phyloP scores from a whole-genome alignment of 2,329 filamentous ascomycete species.

The Cercospora sesami region DNA sequence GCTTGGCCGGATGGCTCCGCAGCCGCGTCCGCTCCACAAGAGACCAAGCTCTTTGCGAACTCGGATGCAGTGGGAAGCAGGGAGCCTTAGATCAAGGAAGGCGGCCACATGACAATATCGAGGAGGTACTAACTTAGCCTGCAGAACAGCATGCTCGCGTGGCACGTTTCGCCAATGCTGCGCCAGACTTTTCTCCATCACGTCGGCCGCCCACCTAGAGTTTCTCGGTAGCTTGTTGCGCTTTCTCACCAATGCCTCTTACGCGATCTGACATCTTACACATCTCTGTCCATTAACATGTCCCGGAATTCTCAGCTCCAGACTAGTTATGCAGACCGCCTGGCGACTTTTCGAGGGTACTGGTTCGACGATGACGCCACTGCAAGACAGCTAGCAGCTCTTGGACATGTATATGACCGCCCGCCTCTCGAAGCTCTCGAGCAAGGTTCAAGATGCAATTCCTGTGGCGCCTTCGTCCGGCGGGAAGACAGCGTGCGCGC shows the following conservation, averaged over 20 bases:
- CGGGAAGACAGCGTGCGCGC: conserved; percentile 30
- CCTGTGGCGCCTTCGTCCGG: conserved; percentile 34
- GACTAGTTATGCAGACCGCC: conserved; percentile 17
- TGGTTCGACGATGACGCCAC: conserved; percentile 32
- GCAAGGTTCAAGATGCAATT: conserved; percentile 35
- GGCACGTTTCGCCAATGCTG: neutral
- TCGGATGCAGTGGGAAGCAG: neutral
- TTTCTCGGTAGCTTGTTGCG: neutral
- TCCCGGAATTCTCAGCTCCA: conserved; percentile 3
- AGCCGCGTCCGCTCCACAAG: neutral
- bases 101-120: neutral
- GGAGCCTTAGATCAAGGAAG: neutral
- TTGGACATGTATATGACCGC: conserved; percentile 37
- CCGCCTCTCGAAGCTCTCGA: conserved; percentile 36
- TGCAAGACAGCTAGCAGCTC: conserved; percentile 35
- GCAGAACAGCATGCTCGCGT: neutral
- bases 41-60: neutral
- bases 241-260: conserved; percentile 9
- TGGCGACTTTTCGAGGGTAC: conserved; percentile 28
- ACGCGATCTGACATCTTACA: neutral
- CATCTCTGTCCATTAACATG: neutral
- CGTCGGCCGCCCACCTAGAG: neutral
- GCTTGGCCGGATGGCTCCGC: neutral
- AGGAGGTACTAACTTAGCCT: neutral
- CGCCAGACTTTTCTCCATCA: neutral